A percentile compares a stretch with the other conserved stretches of the same genome.
These are phyloP conservation scores for Lolium multiflorum DNA, from an alignment of 176 grass and related monocot species.

Conservation along the genomic window DNA sequence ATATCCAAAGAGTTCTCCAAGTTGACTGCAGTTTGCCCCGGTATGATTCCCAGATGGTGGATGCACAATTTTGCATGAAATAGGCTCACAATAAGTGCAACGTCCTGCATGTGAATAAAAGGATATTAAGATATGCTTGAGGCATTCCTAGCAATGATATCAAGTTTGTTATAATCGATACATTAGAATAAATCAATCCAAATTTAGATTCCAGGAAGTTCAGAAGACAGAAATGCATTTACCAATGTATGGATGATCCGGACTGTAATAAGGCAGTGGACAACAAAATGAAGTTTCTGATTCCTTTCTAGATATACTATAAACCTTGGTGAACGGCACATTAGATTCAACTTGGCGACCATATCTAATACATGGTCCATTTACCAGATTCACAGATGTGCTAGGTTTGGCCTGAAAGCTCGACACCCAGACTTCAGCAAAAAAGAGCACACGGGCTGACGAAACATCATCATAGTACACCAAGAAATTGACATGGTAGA, in stretches of 20 bases:
- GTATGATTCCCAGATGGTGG: slow-evolving; percentile 1
- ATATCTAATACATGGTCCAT: not conserved
- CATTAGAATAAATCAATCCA: not conserved
- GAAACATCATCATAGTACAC: slow-evolving; percentile 1
- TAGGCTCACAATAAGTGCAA: not conserved
- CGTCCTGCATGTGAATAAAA: slow-evolving; percentile 13
- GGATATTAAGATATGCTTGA: slow-evolving; percentile 10
- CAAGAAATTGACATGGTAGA: slow-evolving; percentile 31
- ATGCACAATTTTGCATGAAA: slow-evolving; percentile 21
- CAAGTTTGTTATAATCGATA: not conserved
- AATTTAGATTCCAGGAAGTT: slow-evolving; percentile 6
- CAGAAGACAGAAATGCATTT: not conserved
- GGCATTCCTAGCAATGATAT: not conserved
- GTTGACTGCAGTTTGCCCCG: not conserved
- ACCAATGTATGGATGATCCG: slow-evolving; percentile 20
- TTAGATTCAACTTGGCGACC: not conserved
- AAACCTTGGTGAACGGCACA: slow-evolving; percentile 1
- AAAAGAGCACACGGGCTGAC: not conserved
- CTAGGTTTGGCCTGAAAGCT: not conserved
- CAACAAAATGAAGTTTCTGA: slow-evolving; percentile 13
- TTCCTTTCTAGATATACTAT: not conserved
- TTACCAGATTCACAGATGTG: not conserved
- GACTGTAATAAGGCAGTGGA: slow-evolving; percentile 24
- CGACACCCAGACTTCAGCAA: slow-evolving; percentile 21
- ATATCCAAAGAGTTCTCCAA: not conserved